A percentile compares a stretch with the other conserved stretches of the same genome.
These are phyloP conservation scores for Reticulascus tulasneorum DNA, from an alignment of 2,329 filamentous ascomycete genomes.

Conservation along the genomic window DNA sequence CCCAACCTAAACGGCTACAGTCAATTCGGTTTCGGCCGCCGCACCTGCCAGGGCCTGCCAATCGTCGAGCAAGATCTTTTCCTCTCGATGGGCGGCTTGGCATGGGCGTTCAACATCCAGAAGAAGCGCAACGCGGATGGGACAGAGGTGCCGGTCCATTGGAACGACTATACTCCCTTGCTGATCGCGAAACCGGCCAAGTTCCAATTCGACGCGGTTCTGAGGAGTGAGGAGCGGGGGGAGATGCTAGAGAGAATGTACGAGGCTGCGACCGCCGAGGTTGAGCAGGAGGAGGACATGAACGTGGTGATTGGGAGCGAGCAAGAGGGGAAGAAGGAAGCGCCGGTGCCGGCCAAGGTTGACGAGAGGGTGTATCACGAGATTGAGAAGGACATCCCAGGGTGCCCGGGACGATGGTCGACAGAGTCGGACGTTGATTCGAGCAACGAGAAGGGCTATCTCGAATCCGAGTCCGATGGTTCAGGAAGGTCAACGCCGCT, in stretches of 20 bases:
- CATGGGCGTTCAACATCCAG: constrained; percentile 32
- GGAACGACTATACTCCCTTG: constrained; percentile 39
- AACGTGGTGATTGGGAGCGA: constrained; percentile 15
- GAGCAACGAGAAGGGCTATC: constrained; percentile 13
- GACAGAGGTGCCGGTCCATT: constrained; percentile 31
- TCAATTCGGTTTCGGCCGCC: constrained; percentile 51
- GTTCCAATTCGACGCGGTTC: constrained; percentile 33
- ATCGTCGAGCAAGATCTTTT: constrained; percentile 39
- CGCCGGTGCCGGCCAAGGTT: constrained; percentile 1
- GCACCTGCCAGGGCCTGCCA: constrained; percentile 41
- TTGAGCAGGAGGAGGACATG: constrained; percentile 20
- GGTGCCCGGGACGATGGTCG: constrained; percentile 13
- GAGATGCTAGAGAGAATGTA: constrained; percentile 28
- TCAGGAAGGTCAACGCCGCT: too few species aligned
- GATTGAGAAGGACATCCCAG: constrained; percentile 11
- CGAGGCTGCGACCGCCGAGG: constrained; percentile 27
- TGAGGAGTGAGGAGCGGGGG: constrained; percentile 22
- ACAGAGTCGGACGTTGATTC: constrained; percentile 12
- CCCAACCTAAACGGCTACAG: constrained; percentile 37
- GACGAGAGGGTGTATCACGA: constrained; percentile 11
- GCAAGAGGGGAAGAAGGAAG: constrained; percentile 10
- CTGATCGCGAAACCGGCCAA: constrained; percentile 38
- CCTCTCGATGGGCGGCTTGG: constrained; percentile 34
- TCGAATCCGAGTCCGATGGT: too few species aligned
- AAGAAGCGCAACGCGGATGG: constrained; percentile 22